These are phyloP conservation scores for Grosmannia huntii DNA, from an alignment of 2,329 filamentous ascomycete species.

Conservation along the genomic window DNA sequence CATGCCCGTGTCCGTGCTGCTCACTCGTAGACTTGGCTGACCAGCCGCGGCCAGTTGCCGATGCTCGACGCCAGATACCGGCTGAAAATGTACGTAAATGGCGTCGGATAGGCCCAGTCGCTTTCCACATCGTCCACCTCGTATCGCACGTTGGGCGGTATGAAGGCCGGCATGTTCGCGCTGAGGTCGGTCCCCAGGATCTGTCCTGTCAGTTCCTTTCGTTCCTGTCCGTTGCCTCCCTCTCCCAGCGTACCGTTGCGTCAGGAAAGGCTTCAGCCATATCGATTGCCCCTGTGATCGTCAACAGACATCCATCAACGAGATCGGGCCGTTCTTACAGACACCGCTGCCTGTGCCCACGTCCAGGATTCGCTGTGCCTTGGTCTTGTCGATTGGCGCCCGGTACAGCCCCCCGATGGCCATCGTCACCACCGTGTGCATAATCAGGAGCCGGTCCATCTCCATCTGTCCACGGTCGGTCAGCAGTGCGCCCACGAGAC, in stretches of 20 bases:
- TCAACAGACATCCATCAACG: slow-evolving; percentile 1
- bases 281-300: slow-evolving; percentile 6
- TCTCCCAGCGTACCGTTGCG: background rate
- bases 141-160: slow-evolving; percentile 13
- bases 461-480: slow-evolving; percentile 10
- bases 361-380: slow-evolving; percentile 7
- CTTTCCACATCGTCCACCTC: slow-evolving; percentile 14
- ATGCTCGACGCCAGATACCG: slow-evolving; percentile 12
- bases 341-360: slow-evolving; percentile 10
- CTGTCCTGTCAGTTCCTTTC: too few species aligned
- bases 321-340: slow-evolving; percentile 6
- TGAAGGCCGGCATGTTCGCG: slow-evolving; percentile 12
- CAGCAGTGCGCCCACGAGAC: too few species aligned
- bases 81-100: slow-evolving; percentile 11
- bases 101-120: slow-evolving; percentile 10
- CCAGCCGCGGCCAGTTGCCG: slow-evolving; percentile 11
- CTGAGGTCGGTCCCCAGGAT: slow-evolving; percentile 13
- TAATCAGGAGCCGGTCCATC: slow-evolving; percentile 10
- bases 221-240: too few species aligned
- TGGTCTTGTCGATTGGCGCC: slow-evolving; percentile 5
- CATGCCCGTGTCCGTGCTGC: too few species aligned
- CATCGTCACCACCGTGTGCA: slow-evolving; percentile 6
- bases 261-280: slow-evolving; percentile 7
- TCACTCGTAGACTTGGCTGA: slow-evolving; percentile 7
- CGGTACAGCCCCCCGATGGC: slow-evolving; percentile 3